Conservation (phyloP, 192 early-diverging fungal genomes). For the Coemansia guatemalensis region DNA sequence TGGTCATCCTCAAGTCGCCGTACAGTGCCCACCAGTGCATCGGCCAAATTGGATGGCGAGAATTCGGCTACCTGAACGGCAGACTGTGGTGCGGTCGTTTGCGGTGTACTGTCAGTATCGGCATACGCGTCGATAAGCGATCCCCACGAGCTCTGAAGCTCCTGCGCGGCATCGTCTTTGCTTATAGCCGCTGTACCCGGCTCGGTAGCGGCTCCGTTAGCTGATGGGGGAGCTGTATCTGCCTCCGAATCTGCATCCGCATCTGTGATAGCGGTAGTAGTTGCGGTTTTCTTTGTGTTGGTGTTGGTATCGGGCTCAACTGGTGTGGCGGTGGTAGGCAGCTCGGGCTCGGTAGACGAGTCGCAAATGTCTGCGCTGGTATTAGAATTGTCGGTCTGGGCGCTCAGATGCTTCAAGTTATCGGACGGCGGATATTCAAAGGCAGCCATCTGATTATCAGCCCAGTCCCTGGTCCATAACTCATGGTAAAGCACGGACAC, state of each 20-base stretch:
- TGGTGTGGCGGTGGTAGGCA: no score
- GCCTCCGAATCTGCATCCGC: not conserved
- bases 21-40: slow-evolving; percentile 44
- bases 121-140: slow-evolving; percentile 14
- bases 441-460: slow-evolving; percentile 19
- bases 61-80: slow-evolving; percentile 7
- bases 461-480: slow-evolving; percentile 50
- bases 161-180: not conserved
- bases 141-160: slow-evolving; percentile 17
- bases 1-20: slow-evolving; percentile 50
- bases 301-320: not conserved
- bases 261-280: not conserved
- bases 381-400: not conserved
- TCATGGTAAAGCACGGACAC: slow-evolving; percentile 51
- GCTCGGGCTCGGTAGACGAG: no score
- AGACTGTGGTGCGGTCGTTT: not conserved
- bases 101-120: not conserved
- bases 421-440: not conserved
- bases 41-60: slow-evolving; percentile 39
- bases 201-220: not conserved
- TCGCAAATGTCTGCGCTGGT: no score
- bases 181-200: not conserved
- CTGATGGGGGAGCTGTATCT: not conserved
- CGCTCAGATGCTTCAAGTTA: no score
- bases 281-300: not conserved